A percentile compares a stretch with the other conserved stretches of the same genome.
These are phyloP conservation scores for Corymbia citriodora DNA, from an alignment of 441 rosid species.

Conservation along the genomic window DNA sequence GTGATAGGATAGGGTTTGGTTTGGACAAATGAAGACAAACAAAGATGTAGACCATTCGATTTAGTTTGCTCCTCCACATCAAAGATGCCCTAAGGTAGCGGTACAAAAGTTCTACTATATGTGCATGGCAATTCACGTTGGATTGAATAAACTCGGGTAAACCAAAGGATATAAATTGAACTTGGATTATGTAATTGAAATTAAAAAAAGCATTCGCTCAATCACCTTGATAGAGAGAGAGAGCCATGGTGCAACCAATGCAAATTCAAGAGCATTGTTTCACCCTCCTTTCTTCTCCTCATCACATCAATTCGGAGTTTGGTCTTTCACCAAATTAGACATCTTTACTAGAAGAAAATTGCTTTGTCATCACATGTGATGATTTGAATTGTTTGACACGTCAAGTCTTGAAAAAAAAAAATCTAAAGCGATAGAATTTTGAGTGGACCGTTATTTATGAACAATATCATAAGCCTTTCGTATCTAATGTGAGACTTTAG, in stretches of 20 bases:
- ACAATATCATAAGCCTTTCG: not conserved
- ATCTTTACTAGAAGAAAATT: not conserved
- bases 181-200: not conserved
- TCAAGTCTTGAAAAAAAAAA: not conserved
- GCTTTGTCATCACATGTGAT: not conserved
- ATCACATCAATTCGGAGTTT: not conserved
- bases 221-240: not conserved
- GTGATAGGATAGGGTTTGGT: not conserved
- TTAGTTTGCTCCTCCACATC: not conserved
- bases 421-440: not conserved
- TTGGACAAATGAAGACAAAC: not conserved
- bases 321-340: not conserved
- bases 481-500: not conserved
- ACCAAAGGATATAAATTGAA: not conserved
- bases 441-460: not conserved
- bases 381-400: not conserved
- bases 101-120: not conserved
- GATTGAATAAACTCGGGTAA: not conserved
- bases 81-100: not conserved
- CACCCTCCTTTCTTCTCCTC: not conserved
- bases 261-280: not conserved
- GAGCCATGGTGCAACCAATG: not conserved
- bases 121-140: not conserved
- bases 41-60: not conserved
- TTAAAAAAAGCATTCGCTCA: rapidly evolving